These are phyloP conservation scores for Pyrrhoderma noxium DNA, from an alignment of 1,284 basidiomycete species.

Conservation along the genomic window DNA sequence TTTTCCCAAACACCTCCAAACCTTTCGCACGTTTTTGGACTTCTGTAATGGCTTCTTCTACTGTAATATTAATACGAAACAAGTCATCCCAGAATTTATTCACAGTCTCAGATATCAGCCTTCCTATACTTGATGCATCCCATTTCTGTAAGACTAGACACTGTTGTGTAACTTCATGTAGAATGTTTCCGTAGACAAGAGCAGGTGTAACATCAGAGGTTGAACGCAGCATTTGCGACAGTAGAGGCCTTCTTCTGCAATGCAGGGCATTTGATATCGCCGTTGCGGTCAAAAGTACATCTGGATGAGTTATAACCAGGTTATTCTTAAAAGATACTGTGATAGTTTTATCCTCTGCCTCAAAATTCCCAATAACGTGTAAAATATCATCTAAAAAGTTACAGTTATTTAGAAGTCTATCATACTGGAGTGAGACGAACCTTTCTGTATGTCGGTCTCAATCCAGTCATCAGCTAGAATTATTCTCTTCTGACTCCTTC, in stretches of 20 bases:
- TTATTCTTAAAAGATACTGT: conserved; percentile 50
- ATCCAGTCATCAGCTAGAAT: conserved; percentile 64
- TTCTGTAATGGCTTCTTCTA: conserved; percentile 59
- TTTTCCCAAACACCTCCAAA: conserved; percentile 53
- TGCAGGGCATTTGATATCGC: conserved; percentile 75
- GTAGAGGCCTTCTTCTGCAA: conserved; percentile 76
- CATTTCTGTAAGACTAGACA: conserved; percentile 57
- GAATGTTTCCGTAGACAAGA: conserved; percentile 83
- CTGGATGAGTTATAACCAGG: conserved; percentile 80
- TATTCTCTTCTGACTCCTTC: conserved; percentile 37
- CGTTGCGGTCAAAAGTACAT: conserved; percentile 84
- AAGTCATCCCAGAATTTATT: conserved; percentile 49
- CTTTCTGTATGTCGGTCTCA: conserved; percentile 44
- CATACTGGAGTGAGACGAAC: conserved; percentile 30
- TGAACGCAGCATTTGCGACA: conserved; percentile 55
- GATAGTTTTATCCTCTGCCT: conserved; percentile 34
- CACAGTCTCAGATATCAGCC: conserved; percentile 49
- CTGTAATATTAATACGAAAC: conserved; percentile 49
- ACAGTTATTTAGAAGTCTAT: not conserved
- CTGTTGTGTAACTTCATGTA: conserved; percentile 83
- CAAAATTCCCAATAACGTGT: conserved; percentile 67
- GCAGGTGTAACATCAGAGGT: conserved; percentile 53
- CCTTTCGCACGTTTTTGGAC: conserved; percentile 56
- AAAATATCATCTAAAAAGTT: conserved; percentile 57
- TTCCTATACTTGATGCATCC: conserved; percentile 52